These are phyloP conservation scores for Senecio squalidus DNA, from an alignment of 140 eudicot genomes.

Conservation along the genomic window DNA sequence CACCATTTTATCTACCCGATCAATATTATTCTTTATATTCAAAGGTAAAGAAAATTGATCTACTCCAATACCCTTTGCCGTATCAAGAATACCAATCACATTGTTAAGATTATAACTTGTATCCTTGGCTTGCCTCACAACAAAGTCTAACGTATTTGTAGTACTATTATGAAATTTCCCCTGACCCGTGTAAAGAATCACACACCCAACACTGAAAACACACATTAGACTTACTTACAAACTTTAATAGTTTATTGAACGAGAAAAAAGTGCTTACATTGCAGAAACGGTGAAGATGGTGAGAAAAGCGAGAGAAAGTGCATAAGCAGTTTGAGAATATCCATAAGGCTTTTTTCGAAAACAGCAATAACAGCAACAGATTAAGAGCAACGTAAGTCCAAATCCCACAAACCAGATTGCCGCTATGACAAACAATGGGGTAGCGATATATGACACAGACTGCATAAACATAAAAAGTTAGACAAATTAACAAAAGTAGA, in stretches of 20 bases:
- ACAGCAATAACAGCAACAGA: constrained; percentile 32
- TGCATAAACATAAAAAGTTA: constrained; percentile 24
- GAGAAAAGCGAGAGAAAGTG: constrained; percentile 37
- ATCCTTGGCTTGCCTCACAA: constrained; percentile 24
- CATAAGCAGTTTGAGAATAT: constrained; percentile 31
- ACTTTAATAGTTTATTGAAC: no score
- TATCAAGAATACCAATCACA: constrained; percentile 29
- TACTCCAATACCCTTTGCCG: constrained; percentile 36
- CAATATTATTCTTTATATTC: constrained; percentile 25
- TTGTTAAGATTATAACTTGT: constrained; percentile 28
- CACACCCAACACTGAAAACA: constrained; percentile 40
- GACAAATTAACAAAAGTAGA: neutral
- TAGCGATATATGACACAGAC: constrained; percentile 39
- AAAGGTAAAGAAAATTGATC: constrained; percentile 33
- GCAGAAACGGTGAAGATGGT: constrained; percentile 37
- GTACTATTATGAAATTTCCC: constrained; percentile 35
- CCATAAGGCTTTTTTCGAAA: constrained; percentile 10
- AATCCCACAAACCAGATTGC: constrained; percentile 39
- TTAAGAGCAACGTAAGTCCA: constrained; percentile 30
- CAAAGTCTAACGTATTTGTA: constrained; percentile 15
- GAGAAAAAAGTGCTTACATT: constrained; percentile 27
- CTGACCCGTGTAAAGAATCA: constrained; percentile 37
- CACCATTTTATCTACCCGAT: constrained; percentile 20
- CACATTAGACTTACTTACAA: no score
- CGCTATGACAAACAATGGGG: constrained; percentile 32